Conservation (phyloP, 176 grass and related monocot species). For the Oryza brachyantha region DNA sequence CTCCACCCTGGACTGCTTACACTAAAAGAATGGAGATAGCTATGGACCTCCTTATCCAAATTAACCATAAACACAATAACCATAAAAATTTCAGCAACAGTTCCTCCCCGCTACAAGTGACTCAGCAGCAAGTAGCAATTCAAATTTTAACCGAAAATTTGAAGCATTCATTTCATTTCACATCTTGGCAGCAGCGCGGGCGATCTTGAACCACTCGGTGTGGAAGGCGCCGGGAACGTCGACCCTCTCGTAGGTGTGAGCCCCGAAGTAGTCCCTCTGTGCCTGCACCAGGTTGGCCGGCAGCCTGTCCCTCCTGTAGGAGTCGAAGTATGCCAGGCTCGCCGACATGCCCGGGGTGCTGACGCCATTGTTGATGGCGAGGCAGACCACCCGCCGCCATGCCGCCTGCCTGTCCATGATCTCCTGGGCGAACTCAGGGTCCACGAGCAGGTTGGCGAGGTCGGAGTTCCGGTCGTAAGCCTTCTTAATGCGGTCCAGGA, state of each 20-base stretch:
- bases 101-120: constrained; percentile 6
- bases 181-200: constrained; percentile 2
- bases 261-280: constrained; percentile 78
- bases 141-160: not conserved
- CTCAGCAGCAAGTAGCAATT: not conserved
- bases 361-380: constrained; percentile 69
- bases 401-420: constrained; percentile 74
- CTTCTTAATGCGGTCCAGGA: constrained; percentile 82
- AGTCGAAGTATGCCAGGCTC: constrained; percentile 77
- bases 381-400: constrained; percentile 64
- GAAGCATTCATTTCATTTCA: constrained; percentile 15
- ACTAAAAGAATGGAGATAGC: not conserved
- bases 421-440: constrained; percentile 75
- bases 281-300: constrained; percentile 80
- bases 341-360: constrained; percentile 74
- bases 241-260: constrained; percentile 81
- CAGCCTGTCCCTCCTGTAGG: constrained; percentile 66
- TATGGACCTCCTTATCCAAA: constrained; percentile 1
- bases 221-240: constrained; percentile 71
- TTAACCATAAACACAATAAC: not conserved
- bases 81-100: constrained; percentile 5
- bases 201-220: constrained; percentile 83
- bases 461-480: constrained; percentile 64
- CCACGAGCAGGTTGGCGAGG: constrained; percentile 71
- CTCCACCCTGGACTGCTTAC: constrained; percentile 17